Conservation (phyloP, 495 filamentous ascomycete species). For the Podospora australis region DNA sequence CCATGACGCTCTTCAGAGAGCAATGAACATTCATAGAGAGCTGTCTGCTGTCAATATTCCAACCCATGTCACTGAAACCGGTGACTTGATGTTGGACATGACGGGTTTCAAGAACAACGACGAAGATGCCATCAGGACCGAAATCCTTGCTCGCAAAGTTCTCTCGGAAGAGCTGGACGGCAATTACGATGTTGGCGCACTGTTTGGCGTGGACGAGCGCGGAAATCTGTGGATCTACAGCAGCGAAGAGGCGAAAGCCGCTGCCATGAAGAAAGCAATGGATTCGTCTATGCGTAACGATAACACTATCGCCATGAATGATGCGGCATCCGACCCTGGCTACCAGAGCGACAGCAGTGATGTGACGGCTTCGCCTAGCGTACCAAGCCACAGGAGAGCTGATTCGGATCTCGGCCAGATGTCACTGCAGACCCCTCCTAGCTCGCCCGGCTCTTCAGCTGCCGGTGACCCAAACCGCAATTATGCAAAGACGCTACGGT, state of each 20-base stretch:
- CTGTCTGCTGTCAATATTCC: conserved; percentile 85
- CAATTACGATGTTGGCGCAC: conserved; percentile 88
- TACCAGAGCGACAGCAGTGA: conserved; percentile 74
- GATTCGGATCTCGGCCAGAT: conserved; percentile 65
- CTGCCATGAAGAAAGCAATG: conserved; percentile 46
- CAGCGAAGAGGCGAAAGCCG: conserved; percentile 90
- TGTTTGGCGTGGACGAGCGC: conserved; percentile 90
- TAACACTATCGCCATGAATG: conserved; percentile 51
- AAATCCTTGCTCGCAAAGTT: conserved; percentile 90
- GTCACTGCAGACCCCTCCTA: conserved; percentile 66
- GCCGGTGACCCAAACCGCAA: conserved; percentile 66
- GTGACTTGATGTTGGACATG: conserved; percentile 99
- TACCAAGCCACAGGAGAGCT: conserved; percentile 40
- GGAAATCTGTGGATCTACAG: conserved; percentile 99
- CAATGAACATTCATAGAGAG: conserved; percentile 79
- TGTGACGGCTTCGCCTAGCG: conserved; percentile 30
- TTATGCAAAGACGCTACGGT: conserved; percentile 94
- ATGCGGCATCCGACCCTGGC: conserved; percentile 84
- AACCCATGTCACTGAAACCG: conserved; percentile 80
- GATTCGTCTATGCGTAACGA: conserved; percentile 38
- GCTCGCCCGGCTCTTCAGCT: conserved; percentile 58
- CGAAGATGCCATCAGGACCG: conserved; percentile 83
- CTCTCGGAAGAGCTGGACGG: conserved; percentile 92
- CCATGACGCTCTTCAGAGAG: conserved; percentile 73
- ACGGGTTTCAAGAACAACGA: conserved; percentile 90